Percentiles rank a stretch among this genome's conserved stretches.
Evolutionary conservation across 805 yeast genomes (phyloP).

Genomic region (Metschnikowia shivogae): DNA sequence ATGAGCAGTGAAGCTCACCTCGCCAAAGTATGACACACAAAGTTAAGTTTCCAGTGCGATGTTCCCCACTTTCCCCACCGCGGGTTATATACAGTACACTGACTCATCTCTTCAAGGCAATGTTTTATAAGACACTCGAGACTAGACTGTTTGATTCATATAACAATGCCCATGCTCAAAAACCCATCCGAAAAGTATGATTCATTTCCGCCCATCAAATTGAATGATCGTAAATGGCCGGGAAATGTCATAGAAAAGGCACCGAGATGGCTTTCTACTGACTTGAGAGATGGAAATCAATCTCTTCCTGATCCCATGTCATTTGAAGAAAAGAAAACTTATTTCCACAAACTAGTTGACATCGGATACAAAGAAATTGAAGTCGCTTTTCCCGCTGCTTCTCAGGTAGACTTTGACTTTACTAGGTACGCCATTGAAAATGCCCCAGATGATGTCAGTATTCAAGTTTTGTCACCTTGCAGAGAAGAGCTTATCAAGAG

Average conservation of each 20-base stretch:
- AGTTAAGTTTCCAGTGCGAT: background rate
- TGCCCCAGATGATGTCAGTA: constrained; percentile 72
- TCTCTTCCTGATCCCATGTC: constrained; percentile 85
- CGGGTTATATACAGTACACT: constrained; percentile 2
- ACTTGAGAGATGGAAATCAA: constrained; percentile 80
- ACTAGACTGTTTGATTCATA: background rate
- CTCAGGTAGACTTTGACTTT: constrained; percentile 77
- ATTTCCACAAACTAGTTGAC: constrained; percentile 63
- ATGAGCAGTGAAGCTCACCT: no score
- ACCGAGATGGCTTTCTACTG: constrained; percentile 83
- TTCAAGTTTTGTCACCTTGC: constrained; percentile 75
- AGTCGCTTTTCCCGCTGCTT: constrained; percentile 78
- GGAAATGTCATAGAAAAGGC: constrained; percentile 50
- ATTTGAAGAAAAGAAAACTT: constrained; percentile 69
- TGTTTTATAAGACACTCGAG: background rate
- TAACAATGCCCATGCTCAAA: constrained; percentile 30
- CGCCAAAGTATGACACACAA: no score
- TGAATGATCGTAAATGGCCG: constrained; percentile 74
- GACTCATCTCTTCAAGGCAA: background rate
- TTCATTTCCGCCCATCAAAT: constrained; percentile 49
- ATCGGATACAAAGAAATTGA: constrained; percentile 81
- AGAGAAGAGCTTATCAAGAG: constrained; percentile 68
- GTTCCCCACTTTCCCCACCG: constrained; percentile 1
- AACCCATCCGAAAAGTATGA: constrained; percentile 64
- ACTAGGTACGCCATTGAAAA: constrained; percentile 69